phyloP scores from a whole-genome alignment of 2,329 filamentous ascomycete genomes.

The Cadophora malorum region DNA sequence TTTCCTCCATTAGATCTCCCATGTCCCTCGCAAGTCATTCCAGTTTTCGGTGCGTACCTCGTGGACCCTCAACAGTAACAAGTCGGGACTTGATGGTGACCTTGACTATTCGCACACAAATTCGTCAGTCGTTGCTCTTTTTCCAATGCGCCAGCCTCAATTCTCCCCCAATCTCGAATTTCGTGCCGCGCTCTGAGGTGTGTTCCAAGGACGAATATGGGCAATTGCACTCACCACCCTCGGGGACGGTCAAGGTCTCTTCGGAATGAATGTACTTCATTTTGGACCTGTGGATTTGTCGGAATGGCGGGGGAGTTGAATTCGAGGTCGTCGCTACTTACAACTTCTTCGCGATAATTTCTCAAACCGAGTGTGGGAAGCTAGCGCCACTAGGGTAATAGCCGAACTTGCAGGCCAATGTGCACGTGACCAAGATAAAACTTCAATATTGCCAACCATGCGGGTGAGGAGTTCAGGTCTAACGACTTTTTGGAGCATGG shows the following conservation, averaged over 20 bases:
- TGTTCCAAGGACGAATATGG: constrained; percentile 1
- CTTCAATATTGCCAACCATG: neutral
- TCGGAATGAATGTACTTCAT: constrained; percentile 99
- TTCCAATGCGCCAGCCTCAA: constrained; percentile 24
- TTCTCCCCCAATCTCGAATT: constrained; percentile 24
- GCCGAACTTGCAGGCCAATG: neutral
- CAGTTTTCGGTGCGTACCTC: constrained; percentile 64
- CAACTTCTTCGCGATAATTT: constrained; percentile 22
- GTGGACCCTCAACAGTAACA: constrained; percentile 96
- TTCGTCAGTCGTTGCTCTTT: constrained; percentile 46
- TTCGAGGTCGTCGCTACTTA: constrained; percentile 25
- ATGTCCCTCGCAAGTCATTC: constrained; percentile 28
- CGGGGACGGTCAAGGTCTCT: constrained; percentile 93
- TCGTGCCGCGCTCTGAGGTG: constrained; percentile 6
- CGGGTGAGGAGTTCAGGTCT: neutral
- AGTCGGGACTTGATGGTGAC: constrained; percentile 95
- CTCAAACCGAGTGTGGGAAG: neutral
- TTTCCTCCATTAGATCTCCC: constrained; percentile 44
- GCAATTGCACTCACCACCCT: constrained; percentile 78
- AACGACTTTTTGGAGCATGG: neutral
- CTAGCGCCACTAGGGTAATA: neutral
- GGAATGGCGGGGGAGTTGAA: constrained; percentile 35
- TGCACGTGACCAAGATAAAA: neutral
- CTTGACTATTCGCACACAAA: constrained; percentile 74
- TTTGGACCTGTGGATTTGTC: constrained; percentile 60